phyloP scores from a whole-genome alignment of 2,329 filamentous ascomycete genomes.

The Aspergillus udagawae region DNA sequence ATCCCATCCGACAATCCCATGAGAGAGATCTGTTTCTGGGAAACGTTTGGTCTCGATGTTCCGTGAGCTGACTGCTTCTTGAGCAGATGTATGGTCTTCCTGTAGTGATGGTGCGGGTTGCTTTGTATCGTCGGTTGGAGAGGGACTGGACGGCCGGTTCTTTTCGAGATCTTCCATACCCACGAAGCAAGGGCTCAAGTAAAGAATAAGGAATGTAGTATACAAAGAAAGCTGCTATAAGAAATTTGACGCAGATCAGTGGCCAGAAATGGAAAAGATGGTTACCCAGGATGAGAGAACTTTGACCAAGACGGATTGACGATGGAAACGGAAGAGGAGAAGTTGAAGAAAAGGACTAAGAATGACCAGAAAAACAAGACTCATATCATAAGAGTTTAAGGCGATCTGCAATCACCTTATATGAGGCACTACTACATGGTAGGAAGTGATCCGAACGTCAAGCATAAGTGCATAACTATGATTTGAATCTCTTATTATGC shows the following conservation, averaged over 20 bases:
- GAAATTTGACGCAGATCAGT: neutral
- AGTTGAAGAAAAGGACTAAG: neutral
- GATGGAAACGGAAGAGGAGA: neutral
- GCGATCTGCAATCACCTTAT: neutral
- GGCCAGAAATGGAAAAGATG: too few species aligned
- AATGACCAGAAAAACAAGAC: neutral
- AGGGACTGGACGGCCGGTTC: neutral
- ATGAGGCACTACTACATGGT: neutral
- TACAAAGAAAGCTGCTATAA: neutral
- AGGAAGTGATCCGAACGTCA: neutral
- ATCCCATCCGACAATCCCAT: slow-evolving; percentile 59
- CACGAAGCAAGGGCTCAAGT: neutral
- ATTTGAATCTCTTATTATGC: neutral
- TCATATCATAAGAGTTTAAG: neutral
- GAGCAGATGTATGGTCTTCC: neutral
- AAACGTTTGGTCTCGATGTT: slow-evolving; percentile 3
- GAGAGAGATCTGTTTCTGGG: slow-evolving; percentile 51
- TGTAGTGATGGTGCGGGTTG: neutral
- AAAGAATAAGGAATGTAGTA: neutral
- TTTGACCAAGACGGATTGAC: neutral
- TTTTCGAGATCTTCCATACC: neutral
- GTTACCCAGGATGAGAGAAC: neutral
- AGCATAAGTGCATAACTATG: neutral
- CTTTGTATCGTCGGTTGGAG: neutral
- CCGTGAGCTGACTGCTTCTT: neutral